Base-by-base conservation (phyloP, 208 protist genomes). In the Naegleria gruberi region DNA sequence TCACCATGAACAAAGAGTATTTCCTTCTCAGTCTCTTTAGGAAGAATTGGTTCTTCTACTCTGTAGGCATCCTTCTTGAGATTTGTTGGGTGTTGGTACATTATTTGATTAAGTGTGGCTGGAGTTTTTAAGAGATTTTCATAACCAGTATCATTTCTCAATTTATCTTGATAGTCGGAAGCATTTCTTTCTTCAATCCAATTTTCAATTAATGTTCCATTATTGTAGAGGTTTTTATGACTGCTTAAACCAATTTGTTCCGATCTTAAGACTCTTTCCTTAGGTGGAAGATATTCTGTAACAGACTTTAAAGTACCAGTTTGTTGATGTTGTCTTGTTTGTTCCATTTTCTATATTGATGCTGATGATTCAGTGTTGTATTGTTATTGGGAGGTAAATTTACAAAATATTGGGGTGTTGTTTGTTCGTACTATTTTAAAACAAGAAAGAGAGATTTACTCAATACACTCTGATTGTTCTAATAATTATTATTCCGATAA, bases 1-100 rank as follows among this genome's bases (percentile, higher is more conserved):
- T 90, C 42, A 87, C 95, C 95, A 92, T 97, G 96, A 90, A 94
- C 95, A 89, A 97, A 96, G 57, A 97, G 92, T 4, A 97, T 92
- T 43, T 96, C 94, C 46, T 92, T 87, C 19, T 93, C 94, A 26
- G 93, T 95, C 43, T 96, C 94, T 8, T 91, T 91, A 15, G 92
- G 93, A 65, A 96, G 95, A 90, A 91, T 94, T 46, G 92, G 90
- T 0, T 93, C 91, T 5, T 94, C 92, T 88, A 95, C 95, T 7
- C 94, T 94, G 1, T 74, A 55, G 4, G 92, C 90, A 34, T 92
- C 82, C 87, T 95, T 91, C 23, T 93, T 91, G 3, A 91, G 90
- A 6, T 90, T 93, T 0, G 17, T 89, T 30, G 91, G 92, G 7
- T 89, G 42, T 90, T 93, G 92, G 91, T 93, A 97, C 4, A 93